These are phyloP conservation scores for Patellaria atrata DNA, from an alignment of 495 filamentous ascomycete genomes.

Conservation along the genomic window DNA sequence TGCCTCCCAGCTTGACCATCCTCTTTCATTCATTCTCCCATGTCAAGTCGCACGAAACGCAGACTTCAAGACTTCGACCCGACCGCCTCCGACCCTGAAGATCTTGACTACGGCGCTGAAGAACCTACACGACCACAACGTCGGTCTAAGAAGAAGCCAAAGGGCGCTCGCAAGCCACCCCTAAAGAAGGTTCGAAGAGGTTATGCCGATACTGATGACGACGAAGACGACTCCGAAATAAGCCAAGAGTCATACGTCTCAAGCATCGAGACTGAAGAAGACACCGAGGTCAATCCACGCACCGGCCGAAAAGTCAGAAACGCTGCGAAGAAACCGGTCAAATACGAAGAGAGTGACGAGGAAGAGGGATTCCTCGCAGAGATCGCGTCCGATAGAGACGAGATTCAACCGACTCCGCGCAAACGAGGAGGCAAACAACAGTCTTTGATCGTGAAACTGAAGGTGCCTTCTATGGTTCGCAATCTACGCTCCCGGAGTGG, in stretches of 20 bases:
- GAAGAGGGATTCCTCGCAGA: constrained; percentile 26
- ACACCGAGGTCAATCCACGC: constrained; percentile 47
- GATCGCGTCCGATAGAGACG: constrained; percentile 15
- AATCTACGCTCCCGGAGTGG: constrained; percentile 11
- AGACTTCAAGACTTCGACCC: constrained; percentile 62
- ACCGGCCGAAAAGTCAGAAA: constrained; percentile 57
- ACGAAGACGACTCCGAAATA: constrained; percentile 49
- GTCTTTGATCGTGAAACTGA: constrained; percentile 25
- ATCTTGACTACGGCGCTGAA: constrained; percentile 54
- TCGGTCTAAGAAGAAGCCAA: constrained; percentile 12
- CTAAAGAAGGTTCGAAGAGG: constrained; percentile 34
- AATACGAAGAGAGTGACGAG: constrained; percentile 31
- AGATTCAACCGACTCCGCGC: constrained; percentile 2
- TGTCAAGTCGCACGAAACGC: constrained; percentile 46
- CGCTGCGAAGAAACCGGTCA: constrained; percentile 38
- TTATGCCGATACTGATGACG: constrained; percentile 48
- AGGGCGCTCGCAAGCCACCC: constrained; percentile 28
- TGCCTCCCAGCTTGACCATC: no score
- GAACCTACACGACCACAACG: constrained; percentile 14
- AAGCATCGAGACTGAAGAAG: constrained; percentile 47
- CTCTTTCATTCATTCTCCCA: no score
- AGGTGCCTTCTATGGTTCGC: constrained; percentile 11
- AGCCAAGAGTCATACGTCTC: constrained; percentile 42
- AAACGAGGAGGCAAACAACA: constrained; percentile 9
- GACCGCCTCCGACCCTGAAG: constrained; percentile 72